Conservation (phyloP, 2,329 filamentous ascomycete species). For the Lecanicillium sp. region DNA sequence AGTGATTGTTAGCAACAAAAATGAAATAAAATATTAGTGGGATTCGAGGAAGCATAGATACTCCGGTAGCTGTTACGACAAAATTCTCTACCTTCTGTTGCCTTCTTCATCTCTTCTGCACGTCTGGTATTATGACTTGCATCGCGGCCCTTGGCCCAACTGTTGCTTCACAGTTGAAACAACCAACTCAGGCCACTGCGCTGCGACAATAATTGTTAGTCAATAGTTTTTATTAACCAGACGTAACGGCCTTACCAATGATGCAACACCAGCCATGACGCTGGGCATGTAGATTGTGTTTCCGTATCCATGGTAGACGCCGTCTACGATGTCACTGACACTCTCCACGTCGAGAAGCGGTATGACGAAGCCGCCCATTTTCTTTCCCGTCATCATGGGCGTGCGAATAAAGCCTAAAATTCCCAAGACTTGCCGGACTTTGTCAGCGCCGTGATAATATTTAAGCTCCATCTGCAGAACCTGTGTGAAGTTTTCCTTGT, state of each 20-base stretch:
- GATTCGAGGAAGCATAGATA: no score
- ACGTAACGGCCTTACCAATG: conserved; percentile 16
- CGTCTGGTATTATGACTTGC: no score
- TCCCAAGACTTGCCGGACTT: conserved; percentile 19
- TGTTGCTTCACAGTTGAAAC: no score
- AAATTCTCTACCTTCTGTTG: no score
- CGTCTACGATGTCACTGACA: conserved; percentile 21
- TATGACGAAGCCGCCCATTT: conserved; percentile 19
- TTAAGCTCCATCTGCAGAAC: conserved; percentile 22
- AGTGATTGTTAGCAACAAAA: no score
- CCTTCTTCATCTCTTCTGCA: no score
- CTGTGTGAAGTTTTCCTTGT: conserved; percentile 10
- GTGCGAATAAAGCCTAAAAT: conserved; percentile 25
- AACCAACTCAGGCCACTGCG: no score
- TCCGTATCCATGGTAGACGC: conserved; percentile 22
- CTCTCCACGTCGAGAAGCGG: conserved; percentile 25
- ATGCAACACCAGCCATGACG: conserved; percentile 17
- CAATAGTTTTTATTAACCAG: no score
- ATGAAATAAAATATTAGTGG: no score
- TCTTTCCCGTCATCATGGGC: conserved; percentile 17
- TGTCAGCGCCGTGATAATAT: conserved; percentile 18
- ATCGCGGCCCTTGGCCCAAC: no score
- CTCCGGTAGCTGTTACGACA: no score
- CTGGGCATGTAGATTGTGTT: conserved; percentile 21
- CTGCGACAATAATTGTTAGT: no score